Conservation (phyloP, 257 asterid genomes). For the Solanum bulbocastanum region DNA sequence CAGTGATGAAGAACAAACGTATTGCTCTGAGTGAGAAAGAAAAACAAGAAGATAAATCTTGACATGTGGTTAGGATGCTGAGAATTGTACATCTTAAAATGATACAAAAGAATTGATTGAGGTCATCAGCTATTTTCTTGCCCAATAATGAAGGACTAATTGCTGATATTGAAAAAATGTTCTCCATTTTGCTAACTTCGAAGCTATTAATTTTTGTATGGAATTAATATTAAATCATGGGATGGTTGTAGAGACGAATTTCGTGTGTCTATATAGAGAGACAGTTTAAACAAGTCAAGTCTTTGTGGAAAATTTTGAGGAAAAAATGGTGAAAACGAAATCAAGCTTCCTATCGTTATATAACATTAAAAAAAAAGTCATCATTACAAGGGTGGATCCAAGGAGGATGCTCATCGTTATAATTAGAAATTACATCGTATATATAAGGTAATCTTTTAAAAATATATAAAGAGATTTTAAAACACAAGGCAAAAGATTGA, state of each 20-base stretch:
- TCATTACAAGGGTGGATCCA: not conserved
- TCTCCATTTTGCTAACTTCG: not conserved
- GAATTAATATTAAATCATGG: not conserved
- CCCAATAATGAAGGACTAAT: not conserved
- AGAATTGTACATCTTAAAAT: slow-evolving; percentile 12
- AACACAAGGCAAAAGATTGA: not conserved
- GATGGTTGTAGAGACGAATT: not conserved
- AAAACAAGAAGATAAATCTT: slow-evolving; percentile 16
- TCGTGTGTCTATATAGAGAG: not conserved
- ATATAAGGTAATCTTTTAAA: no score
- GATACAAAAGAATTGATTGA: slow-evolving; percentile 11
- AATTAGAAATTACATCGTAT: no score
- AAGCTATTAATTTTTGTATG: not conserved
- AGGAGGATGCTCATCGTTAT: not conserved
- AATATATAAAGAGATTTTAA: no score
- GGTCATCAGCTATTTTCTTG: slow-evolving; percentile 8
- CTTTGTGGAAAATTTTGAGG: not conserved
- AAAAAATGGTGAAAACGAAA: not conserved
- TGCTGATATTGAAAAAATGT: not conserved
- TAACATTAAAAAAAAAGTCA: not conserved
- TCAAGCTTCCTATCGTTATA: not conserved
- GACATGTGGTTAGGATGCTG: slow-evolving; percentile 14
- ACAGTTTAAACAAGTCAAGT: not conserved
- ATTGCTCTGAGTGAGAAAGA: not conserved
- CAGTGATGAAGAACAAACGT: not conserved